A percentile compares a stretch with the other conserved stretches of the same genome.
These are phyloP conservation scores for Camellia sinensis DNA, from an alignment of 148 eudicot species.

Conservation along the genomic window DNA sequence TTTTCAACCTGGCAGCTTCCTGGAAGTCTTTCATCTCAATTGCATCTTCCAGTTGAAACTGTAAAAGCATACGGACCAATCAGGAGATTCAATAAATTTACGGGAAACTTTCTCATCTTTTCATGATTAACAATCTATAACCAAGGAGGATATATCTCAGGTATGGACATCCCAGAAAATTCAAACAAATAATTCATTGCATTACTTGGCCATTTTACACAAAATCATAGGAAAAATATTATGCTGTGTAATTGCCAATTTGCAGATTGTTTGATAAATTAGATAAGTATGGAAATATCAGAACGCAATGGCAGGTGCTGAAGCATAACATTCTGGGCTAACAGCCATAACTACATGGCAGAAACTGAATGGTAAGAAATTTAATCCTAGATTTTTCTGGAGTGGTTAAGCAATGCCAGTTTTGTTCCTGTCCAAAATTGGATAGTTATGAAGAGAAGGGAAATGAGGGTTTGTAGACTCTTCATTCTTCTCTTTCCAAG, in stretches of 20 bases:
- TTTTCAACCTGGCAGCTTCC: conserved; percentile 88
- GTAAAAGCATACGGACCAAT: conserved; percentile 21
- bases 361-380: background rate
- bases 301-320: background rate
- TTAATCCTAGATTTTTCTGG: too few species aligned
- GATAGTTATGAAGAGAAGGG: too few species aligned
- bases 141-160: background rate
- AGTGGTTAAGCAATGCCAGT: too few species aligned
- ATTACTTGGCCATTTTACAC: background rate
- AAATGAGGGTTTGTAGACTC: too few species aligned
- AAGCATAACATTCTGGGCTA: background rate
- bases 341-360: background rate
- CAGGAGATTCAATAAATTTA: background rate
- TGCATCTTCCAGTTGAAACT: conserved; percentile 96
- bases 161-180: background rate
- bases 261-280: background rate
- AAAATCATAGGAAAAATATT: background rate
- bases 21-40: conserved; percentile 84
- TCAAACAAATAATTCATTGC: background rate
- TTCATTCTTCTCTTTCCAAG: too few species aligned
- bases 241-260: background rate
- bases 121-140: background rate
- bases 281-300: background rate
- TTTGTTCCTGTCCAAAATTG: too few species aligned
- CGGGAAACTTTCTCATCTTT: background rate